Evolutionary conservation across 352 stramenopile species (phyloP).

Genomic region (Pythium aristosporum): DNA sequence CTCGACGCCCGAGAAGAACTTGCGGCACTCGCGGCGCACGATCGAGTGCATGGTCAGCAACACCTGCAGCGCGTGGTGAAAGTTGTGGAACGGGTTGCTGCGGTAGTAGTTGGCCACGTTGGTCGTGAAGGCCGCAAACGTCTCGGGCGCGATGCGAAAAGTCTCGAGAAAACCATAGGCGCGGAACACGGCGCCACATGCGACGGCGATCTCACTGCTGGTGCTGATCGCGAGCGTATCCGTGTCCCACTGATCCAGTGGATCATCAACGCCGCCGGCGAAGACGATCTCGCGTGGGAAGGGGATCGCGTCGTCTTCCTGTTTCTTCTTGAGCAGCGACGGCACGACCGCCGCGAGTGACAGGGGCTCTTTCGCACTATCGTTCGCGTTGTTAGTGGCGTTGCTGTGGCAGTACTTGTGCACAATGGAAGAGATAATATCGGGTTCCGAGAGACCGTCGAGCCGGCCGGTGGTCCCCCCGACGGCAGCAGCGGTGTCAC

Average conservation of each 20-base stretch:
- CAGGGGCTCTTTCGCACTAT: background rate
- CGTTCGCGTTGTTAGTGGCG: background rate
- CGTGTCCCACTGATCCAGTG: conserved; percentile 53
- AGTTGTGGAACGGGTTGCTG: no score
- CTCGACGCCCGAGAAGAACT: no score
- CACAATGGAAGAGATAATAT: conserved; percentile 38
- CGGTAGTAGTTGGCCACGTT: conserved; percentile 43
- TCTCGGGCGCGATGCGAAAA: conserved; percentile 39
- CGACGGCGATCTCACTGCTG: conserved; percentile 19
- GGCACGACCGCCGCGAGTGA: conserved; percentile 23
- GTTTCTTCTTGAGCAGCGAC: conserved; percentile 42
- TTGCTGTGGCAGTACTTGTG: conserved; percentile 36
- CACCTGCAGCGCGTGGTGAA: no score
- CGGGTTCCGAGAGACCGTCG: conserved; percentile 29
- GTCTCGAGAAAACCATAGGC: conserved; percentile 38
- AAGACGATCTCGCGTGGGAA: conserved; percentile 61
- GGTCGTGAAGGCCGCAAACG: conserved; percentile 35
- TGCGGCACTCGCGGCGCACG: conserved; percentile 20
- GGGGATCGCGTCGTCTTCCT: conserved; percentile 50
- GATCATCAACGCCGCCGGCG: conserved; percentile 35
- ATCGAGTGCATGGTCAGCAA: no score
- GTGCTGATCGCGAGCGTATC: conserved; percentile 35
- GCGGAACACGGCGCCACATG: conserved; percentile 28
- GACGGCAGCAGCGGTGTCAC: background rate
- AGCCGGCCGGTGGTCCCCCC: background rate